phyloP scores from a whole-genome alignment of 768 basidiomycete genomes.

The Lentinula edodes region DNA sequence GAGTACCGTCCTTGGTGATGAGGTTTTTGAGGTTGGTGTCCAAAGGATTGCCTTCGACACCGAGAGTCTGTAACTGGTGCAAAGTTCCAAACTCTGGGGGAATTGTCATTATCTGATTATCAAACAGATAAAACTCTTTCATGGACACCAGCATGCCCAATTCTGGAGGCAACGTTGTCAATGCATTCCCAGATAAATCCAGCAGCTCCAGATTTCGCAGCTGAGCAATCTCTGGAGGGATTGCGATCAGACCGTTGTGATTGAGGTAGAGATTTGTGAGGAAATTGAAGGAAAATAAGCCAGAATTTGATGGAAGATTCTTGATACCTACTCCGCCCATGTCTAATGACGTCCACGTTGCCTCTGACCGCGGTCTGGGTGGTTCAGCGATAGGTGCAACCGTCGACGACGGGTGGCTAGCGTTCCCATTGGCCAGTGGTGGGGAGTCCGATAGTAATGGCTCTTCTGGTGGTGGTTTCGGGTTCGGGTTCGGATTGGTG shows the following conservation, averaged over 20 bases:
- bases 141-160: conserved; percentile 86
- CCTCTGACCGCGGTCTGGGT: conserved; percentile 64
- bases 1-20: conserved; percentile 93
- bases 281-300: conserved; percentile 84
- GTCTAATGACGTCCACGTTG: conserved; percentile 87
- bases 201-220: conserved; percentile 84
- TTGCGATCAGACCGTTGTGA: conserved; percentile 75
- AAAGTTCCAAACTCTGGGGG: conserved; percentile 86
- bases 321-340: conserved; percentile 95
- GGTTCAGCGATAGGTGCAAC: conserved; percentile 68
- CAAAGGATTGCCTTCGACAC: conserved; percentile 96
- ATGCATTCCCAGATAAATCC: conserved; percentile 86
- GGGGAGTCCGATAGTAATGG: conserved; percentile 20
- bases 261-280: conserved; percentile 94
- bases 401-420: conserved; percentile 65
- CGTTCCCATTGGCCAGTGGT: conserved; percentile 5
- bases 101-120: conserved; percentile 84
- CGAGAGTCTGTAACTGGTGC: conserved; percentile 88
- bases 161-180: conserved; percentile 75
- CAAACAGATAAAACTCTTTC: conserved; percentile 92
- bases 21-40: conserved; percentile 71
- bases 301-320: conserved; percentile 73
- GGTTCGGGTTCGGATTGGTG: conserved; percentile 90
- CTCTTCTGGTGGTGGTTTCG: conserved; percentile 34
- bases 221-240: conserved; percentile 80